Evolutionary conservation across 1,139 yeast species (phyloP).

Genomic region (Kodamaea anthophila): DNA sequence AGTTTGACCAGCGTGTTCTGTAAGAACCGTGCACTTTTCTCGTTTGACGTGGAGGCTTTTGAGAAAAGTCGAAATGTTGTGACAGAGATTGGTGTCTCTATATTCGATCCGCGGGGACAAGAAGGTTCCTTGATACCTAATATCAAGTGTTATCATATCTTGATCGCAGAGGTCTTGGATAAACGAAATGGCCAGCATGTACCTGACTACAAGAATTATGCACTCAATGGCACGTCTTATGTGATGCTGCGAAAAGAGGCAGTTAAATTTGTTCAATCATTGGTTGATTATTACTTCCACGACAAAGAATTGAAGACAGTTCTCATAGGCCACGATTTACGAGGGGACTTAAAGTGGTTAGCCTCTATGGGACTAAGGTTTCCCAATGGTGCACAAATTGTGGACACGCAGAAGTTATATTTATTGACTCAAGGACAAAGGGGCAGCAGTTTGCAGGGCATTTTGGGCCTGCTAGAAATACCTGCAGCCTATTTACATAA

Average conservation of each 20-base stretch:
- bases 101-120: constrained; percentile 56
- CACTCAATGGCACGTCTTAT: constrained; percentile 49
- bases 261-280: constrained; percentile 30
- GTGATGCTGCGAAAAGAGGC: constrained; percentile 34
- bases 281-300: constrained; percentile 38
- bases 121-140: constrained; percentile 34
- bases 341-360: constrained; percentile 57
- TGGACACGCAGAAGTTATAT: constrained; percentile 55
- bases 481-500: constrained; percentile 67
- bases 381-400: constrained; percentile 25
- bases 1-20: too few species aligned
- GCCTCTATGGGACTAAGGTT: constrained; percentile 39
- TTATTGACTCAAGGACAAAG: constrained; percentile 33
- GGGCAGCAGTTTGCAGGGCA: constrained; percentile 46
- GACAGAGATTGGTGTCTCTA: constrained; percentile 65
- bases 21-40: constrained; percentile 36
- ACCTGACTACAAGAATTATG: constrained; percentile 53
- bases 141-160: constrained; percentile 48
- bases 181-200: constrained; percentile 53
- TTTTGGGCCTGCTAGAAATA: constrained; percentile 45
- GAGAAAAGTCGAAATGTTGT: constrained; percentile 42
- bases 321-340: constrained; percentile 66
- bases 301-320: constrained; percentile 18
- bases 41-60: constrained; percentile 64
- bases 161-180: constrained; percentile 45